phyloP scores from a whole-genome alignment of 306 rosid species.

The Pyrus betulifolia region DNA sequence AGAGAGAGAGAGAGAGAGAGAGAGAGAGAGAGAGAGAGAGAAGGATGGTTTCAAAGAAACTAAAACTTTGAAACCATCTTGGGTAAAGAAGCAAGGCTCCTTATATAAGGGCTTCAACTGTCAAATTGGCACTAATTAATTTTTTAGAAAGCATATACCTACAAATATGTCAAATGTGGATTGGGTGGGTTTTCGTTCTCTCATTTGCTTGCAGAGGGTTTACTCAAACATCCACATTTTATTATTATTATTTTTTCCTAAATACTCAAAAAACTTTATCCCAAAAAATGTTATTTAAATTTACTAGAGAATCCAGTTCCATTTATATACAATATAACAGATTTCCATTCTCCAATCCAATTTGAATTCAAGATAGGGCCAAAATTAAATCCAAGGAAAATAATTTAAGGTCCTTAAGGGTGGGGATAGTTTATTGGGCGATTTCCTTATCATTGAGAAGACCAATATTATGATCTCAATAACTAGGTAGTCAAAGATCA shows the following conservation, averaged over 20 bases:
- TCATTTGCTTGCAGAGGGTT: conserved; percentile 20
- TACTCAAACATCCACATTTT: conserved; percentile 26
- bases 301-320: background rate
- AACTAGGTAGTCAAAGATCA: background rate
- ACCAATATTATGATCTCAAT: too few relatives aligned
- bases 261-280: background rate
- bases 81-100: conserved; percentile 5
- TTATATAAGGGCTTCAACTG: conserved; percentile 27
- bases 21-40: background rate
- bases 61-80: conserved; percentile 21
- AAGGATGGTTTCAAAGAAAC: background rate
- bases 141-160: background rate
- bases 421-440: background rate
- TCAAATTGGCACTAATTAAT: background rate
- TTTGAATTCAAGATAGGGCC: background rate
- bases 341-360: background rate
- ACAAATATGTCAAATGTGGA: conserved; percentile 20
- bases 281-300: background rate
- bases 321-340: too few relatives aligned
- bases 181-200: conserved; percentile 50
- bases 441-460: background rate
- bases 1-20: background rate
- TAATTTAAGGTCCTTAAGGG: background rate
- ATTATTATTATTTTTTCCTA: conserved; percentile 22
- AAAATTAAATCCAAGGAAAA: background rate